Conservation (phyloP, 306 rosid species). For the Vigna radiata region DNA sequence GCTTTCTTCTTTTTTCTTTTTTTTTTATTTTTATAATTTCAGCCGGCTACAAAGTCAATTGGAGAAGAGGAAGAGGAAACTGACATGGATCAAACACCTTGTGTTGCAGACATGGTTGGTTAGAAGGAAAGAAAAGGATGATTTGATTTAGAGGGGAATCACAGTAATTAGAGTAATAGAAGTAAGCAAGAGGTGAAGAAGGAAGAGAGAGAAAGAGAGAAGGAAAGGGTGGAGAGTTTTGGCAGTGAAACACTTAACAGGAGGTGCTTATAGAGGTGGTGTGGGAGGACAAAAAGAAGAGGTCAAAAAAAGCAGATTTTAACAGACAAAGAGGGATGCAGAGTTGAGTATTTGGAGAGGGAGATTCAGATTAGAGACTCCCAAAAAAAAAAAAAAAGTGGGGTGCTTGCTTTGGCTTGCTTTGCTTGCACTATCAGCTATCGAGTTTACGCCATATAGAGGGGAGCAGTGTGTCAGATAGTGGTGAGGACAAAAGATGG, state of each 20-base stretch:
- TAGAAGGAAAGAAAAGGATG: constrained; percentile 30
- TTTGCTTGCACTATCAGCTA: constrained; percentile 84
- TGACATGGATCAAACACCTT: background rate
- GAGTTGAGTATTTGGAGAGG: constrained; percentile 40
- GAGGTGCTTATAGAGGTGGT: constrained; percentile 56
- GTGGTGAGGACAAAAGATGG: constrained; percentile 52
- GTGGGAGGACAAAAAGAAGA: constrained; percentile 36
- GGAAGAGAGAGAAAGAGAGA: constrained; percentile 7
- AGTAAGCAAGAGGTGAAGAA: background rate
- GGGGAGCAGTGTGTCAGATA: constrained; percentile 68
- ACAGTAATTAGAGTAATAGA: constrained; percentile 14
- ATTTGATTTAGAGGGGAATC: constrained; percentile 39
- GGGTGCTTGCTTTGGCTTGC: constrained; percentile 71
- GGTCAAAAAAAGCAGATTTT: constrained; percentile 46
- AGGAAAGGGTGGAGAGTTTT: constrained; percentile 32
- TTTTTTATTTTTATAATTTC: background rate
- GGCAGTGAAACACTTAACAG: constrained; percentile 63
- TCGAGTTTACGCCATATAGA: constrained; percentile 70
- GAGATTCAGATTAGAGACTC: constrained; percentile 1
- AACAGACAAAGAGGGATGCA: constrained; percentile 52
- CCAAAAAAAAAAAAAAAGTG: constrained; percentile 38
- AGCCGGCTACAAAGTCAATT: background rate
- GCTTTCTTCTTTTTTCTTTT: too few species aligned
- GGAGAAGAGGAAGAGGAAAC: constrained; percentile 7
- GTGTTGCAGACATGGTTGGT: constrained; percentile 17